Evolutionary conservation across 2,329 filamentous ascomycete species (phyloP).

Genomic region (Dothideomycetes sp.): DNA sequence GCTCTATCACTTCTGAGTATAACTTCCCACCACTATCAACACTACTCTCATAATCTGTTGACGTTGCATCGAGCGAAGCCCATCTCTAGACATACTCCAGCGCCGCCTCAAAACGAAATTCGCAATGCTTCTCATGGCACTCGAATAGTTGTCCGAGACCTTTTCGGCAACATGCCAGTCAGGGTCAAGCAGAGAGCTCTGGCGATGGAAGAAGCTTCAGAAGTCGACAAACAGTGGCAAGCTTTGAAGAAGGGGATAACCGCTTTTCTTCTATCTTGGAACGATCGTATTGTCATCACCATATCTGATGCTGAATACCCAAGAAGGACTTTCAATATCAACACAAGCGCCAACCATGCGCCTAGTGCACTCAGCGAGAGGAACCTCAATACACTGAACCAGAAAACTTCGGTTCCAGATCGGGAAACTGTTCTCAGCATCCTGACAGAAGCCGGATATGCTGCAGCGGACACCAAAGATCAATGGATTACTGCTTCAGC

Average conservation of each 20-base stretch:
- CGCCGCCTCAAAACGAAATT: constrained; percentile 49
- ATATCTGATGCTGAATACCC: constrained; percentile 45
- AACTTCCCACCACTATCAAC: constrained; percentile 56
- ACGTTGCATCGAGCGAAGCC: constrained; percentile 60
- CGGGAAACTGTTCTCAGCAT: constrained; percentile 37
- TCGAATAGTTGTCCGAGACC: constrained; percentile 61
- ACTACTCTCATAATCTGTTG: constrained; percentile 56
- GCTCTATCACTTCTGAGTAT: constrained; percentile 69
- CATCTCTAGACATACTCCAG: constrained; percentile 55
- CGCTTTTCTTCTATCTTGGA: constrained; percentile 63
- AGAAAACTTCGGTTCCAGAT: constrained; percentile 10
- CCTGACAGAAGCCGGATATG: constrained; percentile 57
- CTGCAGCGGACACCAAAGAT: constrained; percentile 41
- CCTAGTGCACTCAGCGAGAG: constrained; percentile 21
- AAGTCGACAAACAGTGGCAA: constrained; percentile 57
- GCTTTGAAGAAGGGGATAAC: constrained; percentile 50
- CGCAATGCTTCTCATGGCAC: constrained; percentile 57
- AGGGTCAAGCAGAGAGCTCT: constrained; percentile 69
- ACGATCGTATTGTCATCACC: constrained; percentile 45
- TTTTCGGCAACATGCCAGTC: constrained; percentile 88
- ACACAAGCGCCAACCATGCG: constrained; percentile 17
- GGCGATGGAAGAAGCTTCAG: constrained; percentile 38
- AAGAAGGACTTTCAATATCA: neutral
- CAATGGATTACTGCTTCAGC: constrained; percentile 67
- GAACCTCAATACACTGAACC: constrained; percentile 19